A percentile compares a stretch with the other conserved stretches of the same genome.
Evolutionary conservation across 139 green algal genomes (phyloP).

Genomic region (Chlorella vulgaris): DNA sequence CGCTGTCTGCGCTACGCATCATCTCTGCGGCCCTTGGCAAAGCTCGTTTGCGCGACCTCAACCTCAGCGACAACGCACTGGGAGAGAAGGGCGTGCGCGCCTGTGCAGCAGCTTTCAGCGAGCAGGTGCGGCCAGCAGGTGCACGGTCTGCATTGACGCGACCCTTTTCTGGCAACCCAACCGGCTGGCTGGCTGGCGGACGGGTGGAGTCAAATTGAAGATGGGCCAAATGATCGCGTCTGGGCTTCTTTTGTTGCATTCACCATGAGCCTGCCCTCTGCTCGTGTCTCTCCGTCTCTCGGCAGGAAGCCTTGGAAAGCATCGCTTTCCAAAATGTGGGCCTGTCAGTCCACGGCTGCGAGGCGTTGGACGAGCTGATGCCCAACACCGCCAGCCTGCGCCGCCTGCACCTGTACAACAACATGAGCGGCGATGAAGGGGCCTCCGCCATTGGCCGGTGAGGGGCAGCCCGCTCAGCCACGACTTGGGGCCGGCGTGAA

Average conservation of each 20-base stretch:
- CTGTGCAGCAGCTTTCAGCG: constrained; percentile 62
- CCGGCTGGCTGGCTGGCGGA: too few species aligned
- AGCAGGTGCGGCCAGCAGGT: constrained; percentile 49
- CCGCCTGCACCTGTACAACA: constrained; percentile 92
- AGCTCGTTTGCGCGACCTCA: constrained; percentile 61
- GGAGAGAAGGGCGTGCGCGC: constrained; percentile 93
- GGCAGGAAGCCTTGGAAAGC: constrained; percentile 57
- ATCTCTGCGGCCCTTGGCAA: constrained; percentile 64
- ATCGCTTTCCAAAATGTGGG: constrained; percentile 90
- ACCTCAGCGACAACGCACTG: constrained; percentile 93
- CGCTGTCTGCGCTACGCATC: constrained; percentile 76
- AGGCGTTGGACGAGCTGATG: constrained; percentile 80
- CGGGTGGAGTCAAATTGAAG: too few species aligned
- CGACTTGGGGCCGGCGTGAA: too few species aligned
- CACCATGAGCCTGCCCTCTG: too few species aligned
- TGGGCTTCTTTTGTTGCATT: too few species aligned
- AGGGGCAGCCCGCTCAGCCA: not conserved
- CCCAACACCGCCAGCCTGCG: constrained; percentile 41
- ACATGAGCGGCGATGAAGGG: constrained; percentile 89
- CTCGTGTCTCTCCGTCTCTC: too few species aligned
- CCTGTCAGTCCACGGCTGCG: constrained; percentile 85
- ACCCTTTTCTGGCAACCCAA: too few species aligned
- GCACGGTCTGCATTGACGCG: too few species aligned
- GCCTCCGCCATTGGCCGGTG: constrained; percentile 53
- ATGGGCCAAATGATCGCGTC: too few species aligned